Base-by-base conservation (phyloP, 495 filamentous ascomycete genomes). In the Annulohypoxylon bovei region DNA sequence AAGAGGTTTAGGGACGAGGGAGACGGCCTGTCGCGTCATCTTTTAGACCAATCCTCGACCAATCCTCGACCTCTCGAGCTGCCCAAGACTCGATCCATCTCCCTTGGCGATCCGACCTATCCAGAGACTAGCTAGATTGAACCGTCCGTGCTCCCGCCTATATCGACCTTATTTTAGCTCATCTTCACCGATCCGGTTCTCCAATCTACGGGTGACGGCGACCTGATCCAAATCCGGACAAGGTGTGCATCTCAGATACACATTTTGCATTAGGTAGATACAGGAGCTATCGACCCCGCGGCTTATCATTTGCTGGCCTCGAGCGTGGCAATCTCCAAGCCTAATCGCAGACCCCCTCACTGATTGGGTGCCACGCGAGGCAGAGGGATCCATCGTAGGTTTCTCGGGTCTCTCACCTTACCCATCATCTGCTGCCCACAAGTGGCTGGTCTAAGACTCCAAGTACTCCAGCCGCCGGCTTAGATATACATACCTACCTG, bases 301-400 rank as follows among this genome's bases (percentile, higher is more conserved):
- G 60, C 70, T 46, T 72, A 55, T 72, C 47, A 72, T 68, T 72
- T 72, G 70, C 59, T 72, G 52, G 49, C 55, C 54, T 66, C 32
- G 32, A 54, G 14, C 49, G 40, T 56, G 33, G 46, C 46, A 55
- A 50, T 50, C 53, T 46, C 39, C 37, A 35, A 50, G 40, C 40
- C 39, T 55, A 44, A 67, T 42, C 56, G 18, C 22, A 60, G 49
- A 54, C 40, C 32, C 50, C 32, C 39, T 57, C n/a, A 61, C 46
- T 72, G 70, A 72, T 72, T 72, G 70, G 70, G 59, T 62, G 70
- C 70, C 70, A 67, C 58, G 46, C 70, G 52, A 72, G 39, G 65
- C 64, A 32, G 65, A 62, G 61, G 70, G 70, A 72, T 68, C 70
- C 60, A 71, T 67, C 68, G 32, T 63, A 62, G 46, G 37, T 62